Evolutionary conservation across 177 flowering plant genomes (phyloP), one percentile per base, ranked within the genome.

Genomic region (Vitis hybrid): DNA sequence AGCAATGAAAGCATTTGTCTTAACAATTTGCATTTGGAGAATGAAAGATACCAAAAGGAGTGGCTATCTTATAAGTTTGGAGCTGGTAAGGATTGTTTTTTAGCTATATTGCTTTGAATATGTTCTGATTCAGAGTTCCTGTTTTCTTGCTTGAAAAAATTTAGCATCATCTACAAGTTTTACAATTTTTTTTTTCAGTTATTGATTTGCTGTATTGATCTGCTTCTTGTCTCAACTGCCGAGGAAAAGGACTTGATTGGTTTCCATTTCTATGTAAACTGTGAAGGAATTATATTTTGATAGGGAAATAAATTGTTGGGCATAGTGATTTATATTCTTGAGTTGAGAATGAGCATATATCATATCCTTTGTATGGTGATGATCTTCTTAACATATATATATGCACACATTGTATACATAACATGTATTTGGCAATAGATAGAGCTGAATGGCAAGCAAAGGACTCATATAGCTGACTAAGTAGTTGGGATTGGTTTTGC

Each of bases 1-100:
- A 77, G 38, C 59, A 69, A 70, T 59, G 68, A 66, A 17, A 71
- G 71, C 53, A 20, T 65, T 64, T 11, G 47, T 28, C 50, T 49
- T 14, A 71, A 62, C 63, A 62, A 61, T 69, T 15, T 65, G 58
- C 80, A 67, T 71, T 17, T 64, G 13, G 80, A 73, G 11, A 70
- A 68, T 58, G 78, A 71, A 69, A 78, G 67, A 22, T 71, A 51
- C 17, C 76, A 68, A 66, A 70, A 72, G 50, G 86, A 77, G 55
- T 67, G 79, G 82, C 62, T 64, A 56, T 65, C 79, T 47, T 65
- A 62, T 76, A 72, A 53, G 14, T 58, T 57, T 60, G 81, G 83
- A 70, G 68, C 82, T 72, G 90, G 91, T 86, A 82, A 73, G 76
- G 13, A 13, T 22, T 15, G 38, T 50, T 59, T 56, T 62, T 66